Conservation (phyloP, 371 early-diverging fungal species). For the Syncephalastrum racemosum region DNA sequence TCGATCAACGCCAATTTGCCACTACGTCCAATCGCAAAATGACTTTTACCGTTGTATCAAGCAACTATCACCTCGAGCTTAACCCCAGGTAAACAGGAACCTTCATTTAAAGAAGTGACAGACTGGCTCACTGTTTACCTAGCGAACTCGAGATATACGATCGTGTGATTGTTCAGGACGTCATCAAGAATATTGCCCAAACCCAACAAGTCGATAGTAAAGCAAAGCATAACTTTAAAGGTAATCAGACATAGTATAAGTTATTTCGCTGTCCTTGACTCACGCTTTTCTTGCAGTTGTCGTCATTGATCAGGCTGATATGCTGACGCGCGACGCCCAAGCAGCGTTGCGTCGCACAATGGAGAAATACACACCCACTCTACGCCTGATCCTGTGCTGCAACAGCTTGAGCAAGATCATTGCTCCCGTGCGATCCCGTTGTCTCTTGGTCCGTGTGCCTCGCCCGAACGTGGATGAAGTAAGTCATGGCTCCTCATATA, state of each 20-base stretch:
- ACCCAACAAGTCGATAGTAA: constrained; percentile 92
- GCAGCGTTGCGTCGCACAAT: constrained; percentile 98
- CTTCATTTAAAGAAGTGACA: no score
- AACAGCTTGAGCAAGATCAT: constrained; percentile 92
- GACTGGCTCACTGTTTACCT: constrained; percentile 7
- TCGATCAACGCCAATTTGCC: constrained; percentile 81
- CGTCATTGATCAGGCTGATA: constrained; percentile 96
- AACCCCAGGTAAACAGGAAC: constrained; percentile 88
- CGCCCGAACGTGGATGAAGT: constrained; percentile 79
- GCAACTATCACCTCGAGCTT: constrained; percentile 92
- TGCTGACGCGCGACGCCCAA: constrained; percentile 94
- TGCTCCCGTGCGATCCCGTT: constrained; percentile 95
- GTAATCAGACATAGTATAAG: constrained; percentile 33
- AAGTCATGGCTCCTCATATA: constrained; percentile 2
- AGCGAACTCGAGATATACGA: constrained; percentile 96
- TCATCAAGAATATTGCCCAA: constrained; percentile 98
- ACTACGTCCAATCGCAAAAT: constrained; percentile 86
- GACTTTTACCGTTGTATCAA: constrained; percentile 81
- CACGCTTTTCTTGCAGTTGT: constrained; percentile 63
- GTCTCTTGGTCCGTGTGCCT: constrained; percentile 89
- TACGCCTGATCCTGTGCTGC: constrained; percentile 95
- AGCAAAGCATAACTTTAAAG: constrained; percentile 85
- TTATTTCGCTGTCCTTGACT: not conserved
- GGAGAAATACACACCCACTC: constrained; percentile 96
- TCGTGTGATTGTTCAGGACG: constrained; percentile 94